Base-by-base conservation (phyloP, 2,329 filamentous ascomycete species). In the Fusarium nodosum region DNA sequence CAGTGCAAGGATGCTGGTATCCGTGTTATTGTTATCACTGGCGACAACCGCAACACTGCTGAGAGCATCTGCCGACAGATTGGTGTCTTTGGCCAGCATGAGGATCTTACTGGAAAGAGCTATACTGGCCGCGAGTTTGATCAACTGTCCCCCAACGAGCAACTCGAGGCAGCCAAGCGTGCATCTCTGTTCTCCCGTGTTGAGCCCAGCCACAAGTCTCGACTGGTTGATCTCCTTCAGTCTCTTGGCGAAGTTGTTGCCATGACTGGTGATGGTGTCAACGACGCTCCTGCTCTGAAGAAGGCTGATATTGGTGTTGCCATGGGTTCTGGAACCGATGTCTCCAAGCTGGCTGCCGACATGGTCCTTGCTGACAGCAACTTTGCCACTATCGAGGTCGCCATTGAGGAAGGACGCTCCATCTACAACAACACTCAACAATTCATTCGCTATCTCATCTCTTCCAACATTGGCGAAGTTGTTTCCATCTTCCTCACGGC, bases 381-480 rank as follows among this genome's bases (percentile, higher is more conserved):
- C 85, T 99, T 99, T 80, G 96, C 96, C 66, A 99, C 96, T 5
- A 99, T 99, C 73, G 93, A 97, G 79, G 86, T 93, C 58, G 96
- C 96, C 51, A 94, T 99, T 69, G 96, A 99, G 79, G 96, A 99
- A 82, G 96, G 96, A 56, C 92, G 96, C 68, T 94, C 94, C 69
- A 99, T 99, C 82, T 99, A 97, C 88, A 98, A 96, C 90, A 99
- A 99, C 86, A 99, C 96, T 8, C 96, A 99, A 79, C 96, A 99
- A 80, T 99, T 99, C 82, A 99, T 99, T 82, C 93, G 97, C 51
- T 99, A 99, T 80, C 88, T 99, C 66, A 99, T 99, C 79, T 98
- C 95, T 11, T 98, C 95, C 69, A 99, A 99, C 84, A 99, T 99
- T 72, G 97, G 96, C 75, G 96, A 99, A 80, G 96, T 99, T 36